Base-by-base conservation (phyloP, 2,329 filamentous ascomycete species). In the Sporothrix euskadiensis region DNA sequence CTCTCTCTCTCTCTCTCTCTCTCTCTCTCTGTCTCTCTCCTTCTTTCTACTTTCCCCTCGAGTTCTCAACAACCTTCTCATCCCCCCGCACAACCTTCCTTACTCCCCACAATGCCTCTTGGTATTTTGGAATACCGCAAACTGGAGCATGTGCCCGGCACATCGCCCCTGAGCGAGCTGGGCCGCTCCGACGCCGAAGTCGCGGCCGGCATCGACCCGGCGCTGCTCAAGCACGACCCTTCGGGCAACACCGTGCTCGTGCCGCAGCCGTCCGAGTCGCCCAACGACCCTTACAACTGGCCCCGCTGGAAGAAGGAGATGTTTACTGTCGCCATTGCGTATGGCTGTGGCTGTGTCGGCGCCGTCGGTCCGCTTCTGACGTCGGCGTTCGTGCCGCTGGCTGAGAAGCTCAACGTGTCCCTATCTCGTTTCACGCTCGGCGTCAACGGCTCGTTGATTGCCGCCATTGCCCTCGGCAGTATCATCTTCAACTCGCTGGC, bases 241-340 rank as follows among this genome's bases (percentile, higher is more conserved):
- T 77, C 71, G 10, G 77, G 77, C 30, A 71, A 84, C 61, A 82
- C 86, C 69, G 81, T 85, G n/a, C 80, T 87, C n/a, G 82, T 83
- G 12, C 86, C 86, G 6, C 84, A 84, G 73, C 86, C 86, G 10
- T 84, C 83, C 9, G 80, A 82, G 63, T 84, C 83, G 19, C 83
- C 83, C 8, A 83, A 85, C 74, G 84, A 86, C 74, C 84, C 84
- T 12, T 80, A 85, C 72, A 85, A 85, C 77, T 85, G 84, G 84
- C 81, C 82, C 41, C 76, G 78, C 71, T 78, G 80, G 75, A 79
- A 78, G 75, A 79, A 79, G 75, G 76, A 79, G 71, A 75, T 78
- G 75, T 83, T 78, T 78, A 83, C 77, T 65, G 79, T 83, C 68
- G 81, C 82, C 19, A 78, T 83, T 39, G 78, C 81, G 2, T 83